Conservation (phyloP, 2,329 filamentous ascomycete species). For the Fusarium buxicola region DNA sequence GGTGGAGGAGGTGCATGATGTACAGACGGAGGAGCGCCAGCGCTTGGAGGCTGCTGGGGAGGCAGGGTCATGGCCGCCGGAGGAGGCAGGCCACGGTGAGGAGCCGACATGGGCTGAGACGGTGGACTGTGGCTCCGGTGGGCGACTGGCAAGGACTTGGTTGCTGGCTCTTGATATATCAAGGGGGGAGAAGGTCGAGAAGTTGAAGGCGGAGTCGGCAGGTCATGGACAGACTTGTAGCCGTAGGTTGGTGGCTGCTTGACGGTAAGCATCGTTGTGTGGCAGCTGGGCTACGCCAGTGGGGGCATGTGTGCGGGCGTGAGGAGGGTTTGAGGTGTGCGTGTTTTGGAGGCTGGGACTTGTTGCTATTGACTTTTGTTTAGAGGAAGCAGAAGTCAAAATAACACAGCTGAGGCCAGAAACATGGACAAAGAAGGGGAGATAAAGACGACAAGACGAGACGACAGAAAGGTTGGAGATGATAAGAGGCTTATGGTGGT, state of each 20-base stretch:
- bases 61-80: conserved; percentile 74
- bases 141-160: conserved; percentile 54
- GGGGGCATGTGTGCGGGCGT: conserved; percentile 44
- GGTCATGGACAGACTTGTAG: conserved; percentile 71
- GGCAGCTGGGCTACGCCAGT: conserved; percentile 45
- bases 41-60: conserved; percentile 55
- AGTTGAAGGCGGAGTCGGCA: conserved; percentile 68
- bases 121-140: conserved; percentile 61
- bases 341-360: conserved; percentile 29
- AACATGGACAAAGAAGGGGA: neutral
- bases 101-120: conserved; percentile 72
- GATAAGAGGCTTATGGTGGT: no score
- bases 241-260: conserved; percentile 70
- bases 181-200: conserved; percentile 67
- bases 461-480: neutral
- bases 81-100: conserved; percentile 76
- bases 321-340: conserved; percentile 16
- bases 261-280: conserved; percentile 69
- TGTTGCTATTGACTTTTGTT: conserved; percentile 34
- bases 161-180: conserved; percentile 60
- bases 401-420: conserved; percentile 2
- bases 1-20: conserved; percentile 49
- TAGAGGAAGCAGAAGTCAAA: conserved; percentile 17
- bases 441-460: neutral
- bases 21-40: conserved; percentile 42